Conservation (phyloP, 1,139 yeast species). For the Debaryomyces sp. region DNA sequence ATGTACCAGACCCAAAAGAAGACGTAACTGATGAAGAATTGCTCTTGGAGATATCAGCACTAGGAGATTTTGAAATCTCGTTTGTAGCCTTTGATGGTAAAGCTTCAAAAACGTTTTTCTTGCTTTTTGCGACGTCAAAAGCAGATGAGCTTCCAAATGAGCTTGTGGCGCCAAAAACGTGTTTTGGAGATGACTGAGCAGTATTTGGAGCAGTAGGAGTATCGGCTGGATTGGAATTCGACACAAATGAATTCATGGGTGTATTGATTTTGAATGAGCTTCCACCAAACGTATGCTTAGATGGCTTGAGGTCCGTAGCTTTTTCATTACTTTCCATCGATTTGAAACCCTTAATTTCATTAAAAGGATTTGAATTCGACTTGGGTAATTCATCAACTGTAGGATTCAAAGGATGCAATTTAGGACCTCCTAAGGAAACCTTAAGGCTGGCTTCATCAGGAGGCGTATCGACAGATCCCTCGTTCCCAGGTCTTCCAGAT, state of each 20-base stretch:
- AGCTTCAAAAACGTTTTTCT: constrained; percentile 41
- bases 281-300: constrained; percentile 33
- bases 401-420: constrained; percentile 3
- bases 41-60: constrained; percentile 10
- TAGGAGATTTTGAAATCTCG: constrained; percentile 10
- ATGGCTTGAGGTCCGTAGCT: constrained; percentile 10
- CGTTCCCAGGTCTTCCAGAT: background rate
- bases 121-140: constrained; percentile 23
- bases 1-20: constrained; percentile 34
- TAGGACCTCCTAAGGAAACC: background rate
- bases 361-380: background rate
- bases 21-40: constrained; percentile 10
- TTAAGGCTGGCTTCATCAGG: background rate
- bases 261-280: constrained; percentile 25
- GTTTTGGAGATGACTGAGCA: constrained; percentile 21
- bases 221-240: constrained; percentile 12
- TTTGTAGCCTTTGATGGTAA: constrained; percentile 17
- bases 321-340: constrained; percentile 3
- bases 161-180: constrained; percentile 51
- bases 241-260: constrained; percentile 23
- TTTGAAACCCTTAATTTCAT: background rate
- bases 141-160: constrained; percentile 54
- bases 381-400: background rate
- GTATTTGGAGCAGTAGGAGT: constrained; percentile 12
- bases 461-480: background rate